A percentile compares a stretch with the other conserved stretches of the same genome.
phyloP scores from a whole-genome alignment of 139 green algal genomes.

The Marvania coccoides region DNA sequence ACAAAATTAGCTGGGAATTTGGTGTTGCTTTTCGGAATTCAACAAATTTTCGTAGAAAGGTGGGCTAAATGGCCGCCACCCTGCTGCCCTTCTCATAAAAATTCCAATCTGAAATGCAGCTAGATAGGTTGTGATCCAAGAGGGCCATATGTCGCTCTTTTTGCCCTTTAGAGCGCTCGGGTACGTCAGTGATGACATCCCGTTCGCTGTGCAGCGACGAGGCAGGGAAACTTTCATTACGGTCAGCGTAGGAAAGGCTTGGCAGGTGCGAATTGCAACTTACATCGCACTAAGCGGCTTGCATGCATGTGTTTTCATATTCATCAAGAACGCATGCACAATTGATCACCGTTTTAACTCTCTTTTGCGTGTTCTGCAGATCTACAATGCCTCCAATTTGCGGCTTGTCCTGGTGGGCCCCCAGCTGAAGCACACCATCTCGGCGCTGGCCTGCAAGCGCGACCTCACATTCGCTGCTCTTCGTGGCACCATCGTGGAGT shows the following conservation, averaged over 20 bases:
- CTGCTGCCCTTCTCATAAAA: too few relatives aligned
- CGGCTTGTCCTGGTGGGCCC: slow-evolving; percentile 71
- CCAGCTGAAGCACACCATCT: slow-evolving; percentile 64
- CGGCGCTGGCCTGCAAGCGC: slow-evolving; percentile 55
- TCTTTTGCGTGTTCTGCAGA: too few relatives aligned
- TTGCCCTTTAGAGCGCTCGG: slow-evolving; percentile 63
- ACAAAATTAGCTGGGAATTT: too few relatives aligned
- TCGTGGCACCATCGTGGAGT: slow-evolving; percentile 60
- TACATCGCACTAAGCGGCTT: not conserved
- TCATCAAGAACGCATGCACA: not conserved
- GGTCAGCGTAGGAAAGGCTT: slow-evolving; percentile 83
- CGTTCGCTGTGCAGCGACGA: slow-evolving; percentile 68
- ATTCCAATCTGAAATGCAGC: too few relatives aligned
- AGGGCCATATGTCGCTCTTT: slow-evolving; percentile 1
- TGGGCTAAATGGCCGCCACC: too few relatives aligned
- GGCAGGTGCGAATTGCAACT: slow-evolving; percentile 64
- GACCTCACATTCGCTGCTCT: slow-evolving; percentile 86
- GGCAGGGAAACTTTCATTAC: slow-evolving; percentile 78
- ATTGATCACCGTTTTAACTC: too few relatives aligned
- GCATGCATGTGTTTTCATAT: slow-evolving; percentile 1
- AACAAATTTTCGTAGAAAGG: too few relatives aligned
- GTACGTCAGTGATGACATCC: slow-evolving; percentile 81
- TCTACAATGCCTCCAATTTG: slow-evolving; percentile 83
- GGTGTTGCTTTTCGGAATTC: too few relatives aligned
- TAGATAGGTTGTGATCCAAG: too few relatives aligned